Percentiles rank a stretch among this genome's conserved stretches.
Evolutionary conservation across 805 yeast genomes (phyloP).

Genomic region (Starmerella floricola): DNA sequence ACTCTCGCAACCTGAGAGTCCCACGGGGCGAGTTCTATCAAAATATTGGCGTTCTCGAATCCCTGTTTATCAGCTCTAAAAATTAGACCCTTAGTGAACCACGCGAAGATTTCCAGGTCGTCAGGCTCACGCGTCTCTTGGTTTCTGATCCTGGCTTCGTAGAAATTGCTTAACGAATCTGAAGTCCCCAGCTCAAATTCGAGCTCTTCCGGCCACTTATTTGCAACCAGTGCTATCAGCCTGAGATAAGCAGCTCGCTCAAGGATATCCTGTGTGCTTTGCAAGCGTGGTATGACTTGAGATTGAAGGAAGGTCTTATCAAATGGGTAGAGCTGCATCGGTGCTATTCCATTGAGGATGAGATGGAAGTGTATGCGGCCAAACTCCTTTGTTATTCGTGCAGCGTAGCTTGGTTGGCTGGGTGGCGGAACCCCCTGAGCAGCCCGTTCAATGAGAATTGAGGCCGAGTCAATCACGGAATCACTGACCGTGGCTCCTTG

Average conservation of each 20-base stretch:
- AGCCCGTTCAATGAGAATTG: slow-evolving; percentile 21
- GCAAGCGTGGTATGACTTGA: slow-evolving; percentile 35
- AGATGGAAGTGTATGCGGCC: slow-evolving; percentile 9
- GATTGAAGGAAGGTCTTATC: slow-evolving; percentile 31
- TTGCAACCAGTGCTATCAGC: slow-evolving; percentile 41
- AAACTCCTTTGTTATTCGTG: slow-evolving; percentile 1
- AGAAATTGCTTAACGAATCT: slow-evolving; percentile 19
- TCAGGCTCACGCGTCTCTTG: slow-evolving; percentile 17
- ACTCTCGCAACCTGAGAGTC: slow-evolving; percentile 39
- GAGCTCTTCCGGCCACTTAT: slow-evolving; percentile 37
- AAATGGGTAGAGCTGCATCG: slow-evolving; percentile 12
- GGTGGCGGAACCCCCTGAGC: slow-evolving; percentile 19
- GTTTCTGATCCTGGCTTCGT: background rate
- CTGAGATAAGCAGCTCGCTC: slow-evolving; percentile 47
- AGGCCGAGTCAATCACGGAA: slow-evolving; percentile 14
- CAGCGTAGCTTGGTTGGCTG: slow-evolving; percentile 14
- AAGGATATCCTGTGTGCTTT: slow-evolving; percentile 19
- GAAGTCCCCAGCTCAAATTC: background rate
- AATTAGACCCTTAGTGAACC: slow-evolving; percentile 63
- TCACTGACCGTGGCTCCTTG: background rate
- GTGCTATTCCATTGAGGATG: slow-evolving; percentile 11
- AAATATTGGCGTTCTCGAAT: slow-evolving; percentile 27
- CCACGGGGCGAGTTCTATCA: slow-evolving; percentile 31
- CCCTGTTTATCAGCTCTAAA: slow-evolving; percentile 41
- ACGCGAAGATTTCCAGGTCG: slow-evolving; percentile 43